phyloP scores from a whole-genome alignment of 1,139 yeast genomes.

The Pneumocystis sp. region DNA sequence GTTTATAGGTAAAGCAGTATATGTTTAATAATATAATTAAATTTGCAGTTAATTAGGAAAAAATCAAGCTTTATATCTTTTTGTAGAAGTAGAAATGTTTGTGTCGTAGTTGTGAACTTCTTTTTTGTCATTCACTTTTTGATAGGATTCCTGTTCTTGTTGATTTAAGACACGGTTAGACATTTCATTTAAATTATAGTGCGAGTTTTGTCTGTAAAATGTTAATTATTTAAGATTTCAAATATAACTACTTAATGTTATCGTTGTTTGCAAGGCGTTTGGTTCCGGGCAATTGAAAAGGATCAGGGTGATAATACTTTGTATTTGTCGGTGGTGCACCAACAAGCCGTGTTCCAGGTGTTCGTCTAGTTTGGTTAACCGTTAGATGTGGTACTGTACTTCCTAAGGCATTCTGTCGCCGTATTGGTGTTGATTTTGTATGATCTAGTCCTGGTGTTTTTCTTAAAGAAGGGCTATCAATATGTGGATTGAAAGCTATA shows the following conservation, averaged over 20 bases:
- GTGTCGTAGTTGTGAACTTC: neutral
- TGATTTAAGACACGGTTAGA: neutral
- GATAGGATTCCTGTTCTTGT: neutral
- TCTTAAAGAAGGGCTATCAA: neutral
- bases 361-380: neutral
- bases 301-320: neutral
- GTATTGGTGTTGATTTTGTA: slow-evolving; percentile 1
- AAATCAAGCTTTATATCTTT: neutral
- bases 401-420: neutral
- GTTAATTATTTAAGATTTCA: neutral
- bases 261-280: neutral
- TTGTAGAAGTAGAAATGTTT: neutral
- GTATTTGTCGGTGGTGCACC: neutral
- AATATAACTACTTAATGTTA: neutral
- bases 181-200: neutral
- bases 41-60: neutral
- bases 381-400: neutral
- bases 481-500: neutral
- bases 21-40: neutral
- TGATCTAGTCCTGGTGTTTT: neutral
- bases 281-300: neutral
- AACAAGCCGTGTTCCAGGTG: neutral
- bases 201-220: neutral
- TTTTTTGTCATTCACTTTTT: neutral
- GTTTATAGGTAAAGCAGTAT: neutral